Evolutionary conservation across 176 grass and related monocot genomes (phyloP).

Genomic region (Eragrostis nindensis): DNA sequence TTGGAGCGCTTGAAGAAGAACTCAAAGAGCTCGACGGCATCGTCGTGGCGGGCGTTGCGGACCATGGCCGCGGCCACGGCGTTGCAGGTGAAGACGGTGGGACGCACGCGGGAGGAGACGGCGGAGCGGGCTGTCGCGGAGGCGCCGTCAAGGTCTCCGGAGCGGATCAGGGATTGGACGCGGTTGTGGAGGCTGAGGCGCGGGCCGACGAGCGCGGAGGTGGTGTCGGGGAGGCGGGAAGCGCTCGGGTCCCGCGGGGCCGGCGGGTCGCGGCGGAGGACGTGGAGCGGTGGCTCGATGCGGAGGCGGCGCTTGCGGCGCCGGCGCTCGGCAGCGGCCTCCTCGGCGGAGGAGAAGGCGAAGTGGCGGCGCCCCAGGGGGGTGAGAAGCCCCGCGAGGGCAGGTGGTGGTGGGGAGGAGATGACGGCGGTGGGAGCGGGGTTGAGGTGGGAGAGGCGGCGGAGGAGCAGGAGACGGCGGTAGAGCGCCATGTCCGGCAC

Average conservation of each 20-base stretch:
- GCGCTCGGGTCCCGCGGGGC: slow-evolving; percentile 29
- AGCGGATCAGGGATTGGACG: slow-evolving; percentile 40
- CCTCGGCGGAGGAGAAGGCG: slow-evolving; percentile 34
- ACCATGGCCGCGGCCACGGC: slow-evolving; percentile 54
- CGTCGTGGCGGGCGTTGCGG: slow-evolving; percentile 46
- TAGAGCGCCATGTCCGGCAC: slow-evolving; percentile 27
- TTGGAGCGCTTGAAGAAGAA: slow-evolving; percentile 62
- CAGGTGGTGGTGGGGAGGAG: background rate
- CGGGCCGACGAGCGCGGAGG: slow-evolving; percentile 28
- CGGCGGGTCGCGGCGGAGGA: slow-evolving; percentile 38
- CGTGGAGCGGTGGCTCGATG: slow-evolving; percentile 50
- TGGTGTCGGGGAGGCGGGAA: slow-evolving; percentile 39
- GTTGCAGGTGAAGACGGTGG: slow-evolving; percentile 78
- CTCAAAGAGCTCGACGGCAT: slow-evolving; percentile 44
- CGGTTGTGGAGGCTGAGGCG: slow-evolving; percentile 42
- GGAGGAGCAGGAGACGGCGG: slow-evolving; percentile 23
- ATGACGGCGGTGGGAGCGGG: background rate
- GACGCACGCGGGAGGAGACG: slow-evolving; percentile 45
- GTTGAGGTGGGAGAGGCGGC: slow-evolving; percentile 14
- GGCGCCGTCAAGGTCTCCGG: slow-evolving; percentile 25
- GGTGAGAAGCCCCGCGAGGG: slow-evolving; percentile 15
- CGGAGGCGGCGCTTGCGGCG: slow-evolving; percentile 51
- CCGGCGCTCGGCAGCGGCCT: slow-evolving; percentile 59
- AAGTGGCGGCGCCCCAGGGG: slow-evolving; percentile 29
- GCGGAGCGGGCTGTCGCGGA: slow-evolving; percentile 34